These are phyloP conservation scores for Mycosphaerelloides madeirae DNA, from an alignment of 2,329 filamentous ascomycete species.

Conservation along the genomic window DNA sequence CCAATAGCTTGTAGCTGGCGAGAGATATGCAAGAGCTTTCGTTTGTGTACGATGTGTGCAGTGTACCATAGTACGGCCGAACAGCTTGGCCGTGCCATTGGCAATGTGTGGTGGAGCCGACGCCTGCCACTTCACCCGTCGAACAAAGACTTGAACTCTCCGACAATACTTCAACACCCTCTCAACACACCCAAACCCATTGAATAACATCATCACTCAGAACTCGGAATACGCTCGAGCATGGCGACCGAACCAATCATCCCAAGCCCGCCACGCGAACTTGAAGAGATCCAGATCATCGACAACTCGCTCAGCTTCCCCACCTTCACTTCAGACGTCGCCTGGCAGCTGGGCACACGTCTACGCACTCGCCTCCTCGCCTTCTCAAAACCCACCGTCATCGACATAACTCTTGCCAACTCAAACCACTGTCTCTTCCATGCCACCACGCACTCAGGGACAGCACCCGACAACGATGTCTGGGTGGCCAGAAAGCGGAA, in stretches of 20 bases:
- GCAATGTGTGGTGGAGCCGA: too few relatives aligned
- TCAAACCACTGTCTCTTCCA: slow-evolving; percentile 58
- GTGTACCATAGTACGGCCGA: too few relatives aligned
- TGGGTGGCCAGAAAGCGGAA: slow-evolving; percentile 65
- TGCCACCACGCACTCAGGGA: slow-evolving; percentile 60
- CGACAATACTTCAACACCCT: too few relatives aligned
- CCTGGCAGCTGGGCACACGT: slow-evolving; percentile 60
- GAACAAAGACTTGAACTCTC: too few relatives aligned
- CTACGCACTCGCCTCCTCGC: slow-evolving; percentile 59
- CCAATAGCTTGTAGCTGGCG: too few relatives aligned
- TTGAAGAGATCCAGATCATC: slow-evolving; percentile 38
- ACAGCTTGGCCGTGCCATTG: too few relatives aligned
- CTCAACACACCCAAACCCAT: too few relatives aligned
- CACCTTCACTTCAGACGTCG: slow-evolving; percentile 60
- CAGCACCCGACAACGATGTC: slow-evolving; percentile 55
- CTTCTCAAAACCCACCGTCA: slow-evolving; percentile 53
- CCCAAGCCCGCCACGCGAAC: slow-evolving; percentile 30
- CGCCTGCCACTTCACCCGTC: too few relatives aligned
- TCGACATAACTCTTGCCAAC: slow-evolving; percentile 61
- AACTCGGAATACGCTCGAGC: too few relatives aligned
- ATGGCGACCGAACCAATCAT: slow-evolving; percentile 24
- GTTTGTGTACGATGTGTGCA: too few relatives aligned
- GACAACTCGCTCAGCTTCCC: slow-evolving; percentile 44
- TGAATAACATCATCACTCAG: too few relatives aligned
- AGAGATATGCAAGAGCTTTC: too few relatives aligned